Conservation (phyloP, 1,284 basidiomycete genomes). For the Tilletia setariae region DNA sequence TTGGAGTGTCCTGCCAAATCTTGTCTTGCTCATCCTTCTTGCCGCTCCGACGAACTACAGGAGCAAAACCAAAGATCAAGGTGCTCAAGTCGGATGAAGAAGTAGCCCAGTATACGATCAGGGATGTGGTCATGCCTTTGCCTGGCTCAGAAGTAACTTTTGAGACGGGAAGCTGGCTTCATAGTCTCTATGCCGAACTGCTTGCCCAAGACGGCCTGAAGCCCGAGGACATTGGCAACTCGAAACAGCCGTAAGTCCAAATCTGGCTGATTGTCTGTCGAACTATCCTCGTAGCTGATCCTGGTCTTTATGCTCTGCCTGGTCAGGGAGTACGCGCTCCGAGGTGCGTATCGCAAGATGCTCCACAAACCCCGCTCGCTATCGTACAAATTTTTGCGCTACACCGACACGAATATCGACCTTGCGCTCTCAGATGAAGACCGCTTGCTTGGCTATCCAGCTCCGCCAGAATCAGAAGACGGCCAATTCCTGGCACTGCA, state of each 20-base stretch:
- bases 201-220: conserved; percentile 80
- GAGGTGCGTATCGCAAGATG: conserved; percentile 88
- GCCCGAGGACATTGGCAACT: conserved; percentile 68
- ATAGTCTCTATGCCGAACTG: conserved; percentile 76
- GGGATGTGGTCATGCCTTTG: conserved; percentile 91
- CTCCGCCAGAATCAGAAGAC: background rate
- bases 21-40: background rate
- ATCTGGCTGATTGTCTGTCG: too few species aligned
- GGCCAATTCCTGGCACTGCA: conserved; percentile 39
- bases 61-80: conserved; percentile 63
- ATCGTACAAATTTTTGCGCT: conserved; percentile 75
- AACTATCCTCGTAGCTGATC: conserved; percentile 44
- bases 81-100: conserved; percentile 69
- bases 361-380: conserved; percentile 77
- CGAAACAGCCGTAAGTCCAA: conserved; percentile 74
- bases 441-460: conserved; percentile 62
- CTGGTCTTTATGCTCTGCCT: background rate
- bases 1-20: background rate
- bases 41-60: background rate
- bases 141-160: conserved; percentile 77
- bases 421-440: conserved; percentile 94
- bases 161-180: conserved; percentile 65
- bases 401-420: conserved; percentile 87
- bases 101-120: conserved; percentile 71
- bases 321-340: conserved; percentile 79